Base-by-base conservation (phyloP, 306 rosid species). In the Casuarina equisetifolia region DNA sequence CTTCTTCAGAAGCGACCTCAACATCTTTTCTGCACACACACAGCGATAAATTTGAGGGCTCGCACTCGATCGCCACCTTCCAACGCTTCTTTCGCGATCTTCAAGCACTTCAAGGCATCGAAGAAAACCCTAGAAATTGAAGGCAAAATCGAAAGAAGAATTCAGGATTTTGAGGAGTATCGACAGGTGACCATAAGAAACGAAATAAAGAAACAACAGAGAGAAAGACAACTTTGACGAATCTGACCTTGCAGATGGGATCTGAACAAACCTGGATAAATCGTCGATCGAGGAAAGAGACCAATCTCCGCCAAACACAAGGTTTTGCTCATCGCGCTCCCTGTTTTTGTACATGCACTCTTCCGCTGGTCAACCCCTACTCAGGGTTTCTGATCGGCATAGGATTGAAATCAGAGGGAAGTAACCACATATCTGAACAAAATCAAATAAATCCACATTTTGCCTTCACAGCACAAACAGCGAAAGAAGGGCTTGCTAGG, bases 61-160 rank as follows among this genome's bases (percentile, higher is more conserved):
- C 99, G 91, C 32, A 75, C 35, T 0, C 90, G 97, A 89, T 95
- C 91, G 40, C 97, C 97, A 13, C 68, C 80, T 63, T 79, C 88
- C 64, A 91, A 57, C 1, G 99, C 97, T 61, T 86, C 88, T 82
- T 88, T 92, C 9, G 91, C 97, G 50, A 92, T 91, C 80, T 38
- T 88, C 76, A 95, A 84, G 81, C 97, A 87, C 75, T 89, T 95
- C 85, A 91, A 72, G 25, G 97, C 97, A 38, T 92, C 99, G 62
- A 12, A 39, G 70, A 25, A 73, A 63, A 52, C 75, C 71, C 71
- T 17, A 67, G 19, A 43, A 35, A 70, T 38, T 45, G 68, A 17
- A 74, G 15, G 42, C 15, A 10, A 10, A 1, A 50, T 32, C 0
- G 6, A 43, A 7, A 67, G 51, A 44, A 75, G 6, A 15, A 57